Evolutionary conservation across 139 green algal species (phyloP).

Genomic region (Coccomyxa sp.): DNA sequence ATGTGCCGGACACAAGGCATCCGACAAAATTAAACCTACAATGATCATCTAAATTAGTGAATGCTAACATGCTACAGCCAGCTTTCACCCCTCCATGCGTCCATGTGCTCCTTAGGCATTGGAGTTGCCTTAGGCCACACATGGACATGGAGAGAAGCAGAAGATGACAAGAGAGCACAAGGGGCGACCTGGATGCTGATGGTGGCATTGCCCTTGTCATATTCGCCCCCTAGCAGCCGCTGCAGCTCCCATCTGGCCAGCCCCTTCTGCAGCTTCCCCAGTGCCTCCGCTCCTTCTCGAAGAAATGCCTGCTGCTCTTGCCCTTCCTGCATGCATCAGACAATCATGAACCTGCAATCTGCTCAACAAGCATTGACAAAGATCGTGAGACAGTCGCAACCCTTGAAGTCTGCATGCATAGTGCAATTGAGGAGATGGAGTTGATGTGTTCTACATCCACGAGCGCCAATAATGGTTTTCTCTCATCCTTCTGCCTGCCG

Average conservation of each 20-base stretch:
- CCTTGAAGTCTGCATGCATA: no score
- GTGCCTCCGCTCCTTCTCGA: slow-evolving; percentile 21
- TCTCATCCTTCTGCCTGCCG: neutral
- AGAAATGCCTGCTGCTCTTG: slow-evolving; percentile 19
- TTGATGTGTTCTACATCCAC: no score
- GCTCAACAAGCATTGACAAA: no score
- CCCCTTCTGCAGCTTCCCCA: slow-evolving; percentile 4
- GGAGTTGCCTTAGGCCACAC: neutral
- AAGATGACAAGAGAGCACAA: no score
- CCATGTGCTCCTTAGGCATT: no score
- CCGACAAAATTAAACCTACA: neutral
- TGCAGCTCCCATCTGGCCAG: slow-evolving; percentile 51
- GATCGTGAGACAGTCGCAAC: no score
- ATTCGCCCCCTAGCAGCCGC: slow-evolving; percentile 65
- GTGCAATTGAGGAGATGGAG: no score
- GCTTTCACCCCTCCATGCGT: no score
- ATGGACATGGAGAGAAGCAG: neutral
- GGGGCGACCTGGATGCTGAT: slow-evolving; percentile 21
- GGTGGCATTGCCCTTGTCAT: slow-evolving; percentile 35
- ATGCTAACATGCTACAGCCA: no score
- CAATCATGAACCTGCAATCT: neutral
- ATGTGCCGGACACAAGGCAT: neutral
- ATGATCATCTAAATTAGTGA: neutral
- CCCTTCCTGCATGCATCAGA: neutral
- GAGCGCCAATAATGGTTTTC: no score